Evolutionary conservation across 2,329 filamentous ascomycete species (phyloP), one percentile per base, ranked within the genome.

Genomic region (Calonectria crousiana): DNA sequence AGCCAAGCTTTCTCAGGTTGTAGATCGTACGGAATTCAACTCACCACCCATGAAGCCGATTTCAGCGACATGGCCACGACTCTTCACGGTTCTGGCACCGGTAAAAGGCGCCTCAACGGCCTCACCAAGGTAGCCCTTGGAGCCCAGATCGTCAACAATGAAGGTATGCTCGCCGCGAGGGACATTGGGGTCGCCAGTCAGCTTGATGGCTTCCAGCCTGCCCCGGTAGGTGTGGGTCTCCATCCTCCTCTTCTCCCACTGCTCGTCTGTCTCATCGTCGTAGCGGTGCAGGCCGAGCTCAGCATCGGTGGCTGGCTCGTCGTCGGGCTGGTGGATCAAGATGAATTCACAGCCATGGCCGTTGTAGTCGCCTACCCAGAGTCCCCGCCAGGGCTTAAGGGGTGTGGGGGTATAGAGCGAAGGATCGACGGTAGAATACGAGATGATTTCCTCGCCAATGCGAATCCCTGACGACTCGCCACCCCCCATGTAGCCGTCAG

Each of bases 301-400:
- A 28, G 85, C 83, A 69, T 88, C 83, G 1, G 85, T 82, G 3
- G 79, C 80, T 1, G 82, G 79, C 51, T 86, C 84, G 38, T 88
- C 86, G 23, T 90, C 87, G 0, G 92, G 92, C 81, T 99, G 97
- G 78, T 95, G 88, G 58, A 98, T 87, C 16, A 97, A 87, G 6
- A 98, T 82, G 71, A 98, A 98, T 83, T 98, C 96, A 83, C 94
- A 96, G 0, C 96, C 95, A 79, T 98, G 96, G 0, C 91, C 92
- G 32, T 92, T 93, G 81, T 98, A 98, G 82, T 98, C 96, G 0
- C 96, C 96, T 20, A 95, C 93, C 94, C 95, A 98, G 36, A 99
- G 95, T 0, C 96, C 96, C 76, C 95, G 92, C 87, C 93, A 98
- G 0, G 95, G 96, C 82, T 95, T 96, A 69, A 92, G 89, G 13